A percentile compares a stretch with the other conserved stretches of the same genome.
phyloP scores from a whole-genome alignment of 257 asterid species.

The Solanum rostratum region DNA sequence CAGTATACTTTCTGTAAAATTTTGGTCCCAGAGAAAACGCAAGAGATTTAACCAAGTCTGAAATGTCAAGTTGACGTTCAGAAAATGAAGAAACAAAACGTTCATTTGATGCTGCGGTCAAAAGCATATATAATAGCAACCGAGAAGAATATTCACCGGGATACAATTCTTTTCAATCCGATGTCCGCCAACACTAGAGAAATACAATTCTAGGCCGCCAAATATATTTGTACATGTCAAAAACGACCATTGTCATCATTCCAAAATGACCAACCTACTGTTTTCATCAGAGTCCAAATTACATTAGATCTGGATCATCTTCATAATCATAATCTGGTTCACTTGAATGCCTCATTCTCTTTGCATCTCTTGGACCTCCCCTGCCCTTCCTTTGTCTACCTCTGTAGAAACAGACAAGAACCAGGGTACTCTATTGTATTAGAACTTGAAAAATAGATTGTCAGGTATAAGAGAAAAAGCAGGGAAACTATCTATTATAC shows the following conservation, averaged over 20 bases:
- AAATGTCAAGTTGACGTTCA: neutral
- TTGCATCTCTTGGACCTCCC: slow-evolving; percentile 79
- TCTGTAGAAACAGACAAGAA: slow-evolving; percentile 18
- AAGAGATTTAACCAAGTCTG: neutral
- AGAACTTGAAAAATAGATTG: neutral
- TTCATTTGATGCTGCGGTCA: neutral
- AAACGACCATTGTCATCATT: neutral
- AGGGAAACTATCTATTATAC: neutral
- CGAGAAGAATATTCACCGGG: neutral
- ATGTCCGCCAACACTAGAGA: neutral
- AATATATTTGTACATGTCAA: neutral
- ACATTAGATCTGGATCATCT: slow-evolving; percentile 86
- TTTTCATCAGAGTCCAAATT: slow-evolving; percentile 4
- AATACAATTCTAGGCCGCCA: neutral
- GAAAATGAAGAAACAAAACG: neutral
- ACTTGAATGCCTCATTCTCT: slow-evolving; percentile 74
- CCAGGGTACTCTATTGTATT: neutral
- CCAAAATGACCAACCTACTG: neutral
- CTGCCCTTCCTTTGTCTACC: slow-evolving; percentile 87
- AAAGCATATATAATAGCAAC: neutral
- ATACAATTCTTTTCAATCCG: neutral
- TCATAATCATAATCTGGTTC: slow-evolving; percentile 90
- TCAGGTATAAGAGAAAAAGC: neutral
- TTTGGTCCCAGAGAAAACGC: neutral
- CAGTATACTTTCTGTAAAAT: neutral